A percentile compares a stretch with the other conserved stretches of the same genome.
Conservation (phyloP, 1,284 basidiomycete genomes). For the Phellopilus nigrolimitatus region DNA sequence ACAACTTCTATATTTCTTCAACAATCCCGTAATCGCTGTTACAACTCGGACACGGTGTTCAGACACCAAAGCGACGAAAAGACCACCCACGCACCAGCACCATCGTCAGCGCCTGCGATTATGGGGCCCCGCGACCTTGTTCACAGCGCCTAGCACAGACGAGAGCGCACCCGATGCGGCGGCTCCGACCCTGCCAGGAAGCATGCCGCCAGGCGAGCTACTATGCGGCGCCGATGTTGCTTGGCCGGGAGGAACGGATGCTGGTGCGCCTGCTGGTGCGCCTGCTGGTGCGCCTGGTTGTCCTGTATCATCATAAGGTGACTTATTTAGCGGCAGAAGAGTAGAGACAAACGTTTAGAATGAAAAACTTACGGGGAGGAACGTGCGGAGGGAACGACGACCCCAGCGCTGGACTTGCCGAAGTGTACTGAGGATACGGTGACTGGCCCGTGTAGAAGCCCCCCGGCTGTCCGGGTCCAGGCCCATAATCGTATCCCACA, state of each 20-base stretch:
- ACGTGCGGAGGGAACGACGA: conserved; percentile 20
- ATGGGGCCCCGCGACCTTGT: conserved; percentile 44
- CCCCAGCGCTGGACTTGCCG: background rate
- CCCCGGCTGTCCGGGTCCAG: background rate
- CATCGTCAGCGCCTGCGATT: too few relatives aligned
- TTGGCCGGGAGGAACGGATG: conserved; percentile 8
- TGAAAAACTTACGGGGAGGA: conserved; percentile 37
- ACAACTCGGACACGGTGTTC: too few relatives aligned
- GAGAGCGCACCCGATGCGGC: conserved; percentile 26
- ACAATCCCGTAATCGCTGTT: too few relatives aligned
- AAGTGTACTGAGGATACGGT: background rate
- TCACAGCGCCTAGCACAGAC: conserved; percentile 36
- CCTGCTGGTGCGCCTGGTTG: background rate
- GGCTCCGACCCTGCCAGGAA: background rate
- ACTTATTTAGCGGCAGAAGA: background rate
- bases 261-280: background rate
- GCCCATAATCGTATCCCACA: background rate
- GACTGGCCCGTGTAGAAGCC: conserved; percentile 8
- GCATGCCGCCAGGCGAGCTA: conserved; percentile 23
- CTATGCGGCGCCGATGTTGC: conserved; percentile 8
- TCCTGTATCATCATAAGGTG: background rate
- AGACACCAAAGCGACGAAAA: too few relatives aligned
- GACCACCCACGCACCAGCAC: too few relatives aligned
- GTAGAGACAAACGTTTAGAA: too few relatives aligned
- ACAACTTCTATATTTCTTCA: too few relatives aligned